These are phyloP conservation scores for Backusella australiensis DNA, from an alignment of 192 early-diverging fungal species.

Conservation along the genomic window DNA sequence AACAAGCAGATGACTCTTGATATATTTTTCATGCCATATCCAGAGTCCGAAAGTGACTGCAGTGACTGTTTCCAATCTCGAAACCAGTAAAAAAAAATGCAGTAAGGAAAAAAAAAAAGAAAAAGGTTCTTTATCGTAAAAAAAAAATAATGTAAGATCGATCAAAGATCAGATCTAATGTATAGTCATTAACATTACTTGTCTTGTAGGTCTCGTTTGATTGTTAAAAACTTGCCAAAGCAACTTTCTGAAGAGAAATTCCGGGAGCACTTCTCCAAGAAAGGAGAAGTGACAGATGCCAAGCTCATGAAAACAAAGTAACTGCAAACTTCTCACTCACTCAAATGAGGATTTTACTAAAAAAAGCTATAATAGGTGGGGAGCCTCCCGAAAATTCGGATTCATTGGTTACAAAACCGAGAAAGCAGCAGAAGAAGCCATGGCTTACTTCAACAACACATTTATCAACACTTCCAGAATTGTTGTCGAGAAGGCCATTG, in stretches of 20 bases:
- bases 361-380: slow-evolving; percentile 51
- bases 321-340: background rate
- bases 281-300: slow-evolving; percentile 89
- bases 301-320: slow-evolving; percentile 84
- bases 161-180: background rate
- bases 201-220: slow-evolving; percentile 59
- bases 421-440: slow-evolving; percentile 78
- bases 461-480: slow-evolving; percentile 92
- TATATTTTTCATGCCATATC: background rate
- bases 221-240: slow-evolving; percentile 97
- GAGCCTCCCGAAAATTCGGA: slow-evolving; percentile 82
- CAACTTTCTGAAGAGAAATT: slow-evolving; percentile 82
- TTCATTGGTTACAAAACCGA: slow-evolving; percentile 92
- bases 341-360: background rate
- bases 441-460: slow-evolving; percentile 85
- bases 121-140: background rate
- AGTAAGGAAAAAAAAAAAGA: background rate
- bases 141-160: background rate
- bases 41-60: background rate
- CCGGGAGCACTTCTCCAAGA: slow-evolving; percentile 78
- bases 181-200: background rate
- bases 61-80: background rate
- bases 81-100: background rate
- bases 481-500: slow-evolving; percentile 82
- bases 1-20: no score